Conservation (phyloP, 106 monocot genomes). For the Hemerocallis citrina region DNA sequence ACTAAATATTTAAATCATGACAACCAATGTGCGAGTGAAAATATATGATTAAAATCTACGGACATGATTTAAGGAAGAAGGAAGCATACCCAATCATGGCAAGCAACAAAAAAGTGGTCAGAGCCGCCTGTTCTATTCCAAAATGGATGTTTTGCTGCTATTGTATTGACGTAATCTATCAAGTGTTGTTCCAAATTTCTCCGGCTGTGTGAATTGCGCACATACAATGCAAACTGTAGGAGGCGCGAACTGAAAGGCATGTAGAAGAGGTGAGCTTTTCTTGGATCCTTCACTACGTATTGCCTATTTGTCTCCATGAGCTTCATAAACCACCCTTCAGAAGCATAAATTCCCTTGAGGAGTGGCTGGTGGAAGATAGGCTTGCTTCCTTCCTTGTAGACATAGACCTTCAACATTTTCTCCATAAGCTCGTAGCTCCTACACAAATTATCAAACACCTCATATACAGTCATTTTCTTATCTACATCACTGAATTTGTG, state of each 20-base stretch:
- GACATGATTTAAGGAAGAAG: no score
- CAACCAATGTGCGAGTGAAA: no score
- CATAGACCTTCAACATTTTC: constrained; percentile 43
- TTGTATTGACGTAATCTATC: constrained; percentile 27
- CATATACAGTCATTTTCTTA: not conserved
- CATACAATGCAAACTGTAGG: constrained; percentile 32
- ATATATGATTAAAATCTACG: no score
- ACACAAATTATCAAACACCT: not conserved
- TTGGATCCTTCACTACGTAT: constrained; percentile 31
- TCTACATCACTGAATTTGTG: not conserved
- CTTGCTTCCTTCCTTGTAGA: constrained; percentile 51
- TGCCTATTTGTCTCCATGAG: constrained; percentile 33
- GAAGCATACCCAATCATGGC: constrained; percentile 64
- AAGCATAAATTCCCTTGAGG: constrained; percentile 59
- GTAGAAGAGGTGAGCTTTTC: constrained; percentile 58
- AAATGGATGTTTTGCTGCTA: constrained; percentile 49
- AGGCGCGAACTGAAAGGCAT: constrained; percentile 52
- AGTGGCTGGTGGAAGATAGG: constrained; percentile 54
- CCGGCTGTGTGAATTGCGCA: constrained; percentile 28
- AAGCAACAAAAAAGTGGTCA: constrained; percentile 57
- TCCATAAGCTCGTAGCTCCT: constrained; percentile 80
- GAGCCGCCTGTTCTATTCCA: constrained; percentile 61
- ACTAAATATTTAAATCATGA: no score
- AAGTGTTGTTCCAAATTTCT: constrained; percentile 23
- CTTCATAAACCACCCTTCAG: constrained; percentile 82